Conservation (phyloP, 176 grass and related monocot species). For the Zizania latifolia region DNA sequence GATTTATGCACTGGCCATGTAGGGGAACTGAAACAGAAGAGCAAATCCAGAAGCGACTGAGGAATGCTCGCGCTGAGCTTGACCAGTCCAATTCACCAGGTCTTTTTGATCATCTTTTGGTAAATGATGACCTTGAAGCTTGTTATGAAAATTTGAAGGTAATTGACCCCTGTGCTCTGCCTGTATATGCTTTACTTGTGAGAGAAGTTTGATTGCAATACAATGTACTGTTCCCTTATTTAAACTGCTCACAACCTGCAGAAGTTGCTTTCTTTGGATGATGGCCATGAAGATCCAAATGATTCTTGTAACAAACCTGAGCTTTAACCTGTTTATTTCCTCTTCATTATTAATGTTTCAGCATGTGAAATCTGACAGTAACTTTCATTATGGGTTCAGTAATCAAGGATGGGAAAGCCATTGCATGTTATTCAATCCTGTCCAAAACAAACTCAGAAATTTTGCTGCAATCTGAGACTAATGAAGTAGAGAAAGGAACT, state of each 20-base stretch:
- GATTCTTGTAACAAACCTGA: conserved; percentile 41
- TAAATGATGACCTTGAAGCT: conserved; percentile 83
- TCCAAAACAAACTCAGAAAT: conserved; percentile 51
- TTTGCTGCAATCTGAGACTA: conserved; percentile 50
- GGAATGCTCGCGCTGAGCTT: conserved; percentile 79
- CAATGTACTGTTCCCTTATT: background rate
- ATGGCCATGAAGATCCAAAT: conserved; percentile 31
- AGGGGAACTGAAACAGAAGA: conserved; percentile 69
- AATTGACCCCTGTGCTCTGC: background rate
- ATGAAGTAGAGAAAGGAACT: conserved; percentile 36
- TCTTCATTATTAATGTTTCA: background rate
- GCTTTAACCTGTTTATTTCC: background rate
- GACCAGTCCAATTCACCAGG: conserved; percentile 64
- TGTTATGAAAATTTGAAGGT: conserved; percentile 96
- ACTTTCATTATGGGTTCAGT: conserved; percentile 24
- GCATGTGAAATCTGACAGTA: conserved; percentile 3
- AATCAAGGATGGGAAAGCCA: conserved; percentile 31
- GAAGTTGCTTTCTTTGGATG: conserved; percentile 68
- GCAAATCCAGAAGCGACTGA: conserved; percentile 81
- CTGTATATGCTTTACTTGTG: conserved; percentile 8
- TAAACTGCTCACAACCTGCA: conserved; percentile 31
- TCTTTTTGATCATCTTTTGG: conserved; percentile 79
- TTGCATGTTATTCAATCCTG: conserved; percentile 33
- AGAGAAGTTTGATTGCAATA: background rate
- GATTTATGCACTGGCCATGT: conserved; percentile 24